Evolutionary conservation across 306 rosid species (phyloP).

Genomic region (Chamaecrista fasciculata): DNA sequence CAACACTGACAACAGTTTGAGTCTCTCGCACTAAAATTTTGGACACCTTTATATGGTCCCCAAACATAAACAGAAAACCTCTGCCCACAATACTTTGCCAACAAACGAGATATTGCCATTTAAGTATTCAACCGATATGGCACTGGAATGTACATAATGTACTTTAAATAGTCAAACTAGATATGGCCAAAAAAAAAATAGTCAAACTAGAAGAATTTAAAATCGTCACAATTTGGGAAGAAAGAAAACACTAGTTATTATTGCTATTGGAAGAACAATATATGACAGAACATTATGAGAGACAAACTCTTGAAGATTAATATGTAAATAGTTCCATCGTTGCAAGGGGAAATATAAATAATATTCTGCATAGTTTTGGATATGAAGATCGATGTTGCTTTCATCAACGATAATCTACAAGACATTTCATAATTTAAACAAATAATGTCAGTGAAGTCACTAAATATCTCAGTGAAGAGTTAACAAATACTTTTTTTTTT

Average conservation of each 20-base stretch:
- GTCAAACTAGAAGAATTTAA: not conserved
- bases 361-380: not conserved
- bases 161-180: too few relatives aligned
- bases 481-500: not conserved
- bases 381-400: not conserved
- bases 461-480: not conserved
- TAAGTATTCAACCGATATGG: too few relatives aligned
- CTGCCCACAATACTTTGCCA: too few relatives aligned
- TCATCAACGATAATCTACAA: slow-evolving; percentile 14
- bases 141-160: too few relatives aligned
- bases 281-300: not conserved
- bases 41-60: too few relatives aligned
- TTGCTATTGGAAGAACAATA: not conserved
- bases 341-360: not conserved
- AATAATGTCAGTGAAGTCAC: not conserved
- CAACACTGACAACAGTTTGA: too few relatives aligned
- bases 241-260: too few relatives aligned
- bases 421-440: not conserved
- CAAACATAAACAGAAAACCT: too few relatives aligned
- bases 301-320: not conserved
- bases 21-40: too few relatives aligned
- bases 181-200: too few relatives aligned
- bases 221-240: not conserved
- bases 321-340: not conserved
- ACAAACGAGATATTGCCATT: too few relatives aligned